Percentiles rank a stretch among this genome's conserved stretches.
Conservation (phyloP, 2,329 filamentous ascomycete genomes). For the Aspergillus pseudonomiae region DNA sequence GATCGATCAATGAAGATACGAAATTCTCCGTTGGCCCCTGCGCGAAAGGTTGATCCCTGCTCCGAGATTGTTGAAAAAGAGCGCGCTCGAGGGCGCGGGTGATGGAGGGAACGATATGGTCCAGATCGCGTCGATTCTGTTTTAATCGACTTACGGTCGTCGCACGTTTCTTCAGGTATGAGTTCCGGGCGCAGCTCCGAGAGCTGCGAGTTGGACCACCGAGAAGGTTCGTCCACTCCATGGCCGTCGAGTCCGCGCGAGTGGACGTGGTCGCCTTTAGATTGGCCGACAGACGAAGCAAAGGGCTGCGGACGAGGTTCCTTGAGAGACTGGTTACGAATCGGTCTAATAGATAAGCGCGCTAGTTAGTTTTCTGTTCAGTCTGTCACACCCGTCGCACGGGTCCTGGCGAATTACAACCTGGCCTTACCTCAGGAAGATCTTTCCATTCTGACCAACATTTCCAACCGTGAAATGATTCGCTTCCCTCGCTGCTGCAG, state of each 20-base stretch:
- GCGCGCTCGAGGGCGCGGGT: slow-evolving; percentile 63
- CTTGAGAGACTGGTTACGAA: slow-evolving; percentile 39
- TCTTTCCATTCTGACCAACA: slow-evolving; percentile 79
- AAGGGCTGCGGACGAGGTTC: slow-evolving; percentile 37
- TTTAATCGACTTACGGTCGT: slow-evolving; percentile 28
- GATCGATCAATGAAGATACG: slow-evolving; percentile 80
- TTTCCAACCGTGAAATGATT: slow-evolving; percentile 79
- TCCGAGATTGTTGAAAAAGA: slow-evolving; percentile 80
- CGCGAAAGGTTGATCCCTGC: slow-evolving; percentile 45
- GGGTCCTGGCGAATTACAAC: slow-evolving; percentile 15
- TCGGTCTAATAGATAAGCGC: slow-evolving; percentile 30
- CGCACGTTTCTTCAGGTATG: slow-evolving; percentile 28
- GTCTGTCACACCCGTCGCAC: slow-evolving; percentile 18
- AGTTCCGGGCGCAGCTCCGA: slow-evolving; percentile 39
- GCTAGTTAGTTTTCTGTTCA: slow-evolving; percentile 18
- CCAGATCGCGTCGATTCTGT: slow-evolving; percentile 27
- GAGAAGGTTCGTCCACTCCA: slow-evolving; percentile 33
- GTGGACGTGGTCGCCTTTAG: slow-evolving; percentile 59
- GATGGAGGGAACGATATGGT: slow-evolving; percentile 24
- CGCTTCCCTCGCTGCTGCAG: slow-evolving; percentile 65
- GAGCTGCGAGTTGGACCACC: slow-evolving; percentile 47
- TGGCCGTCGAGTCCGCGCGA: slow-evolving; percentile 33
- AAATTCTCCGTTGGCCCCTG: slow-evolving; percentile 65
- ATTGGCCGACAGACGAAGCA: slow-evolving; percentile 58
- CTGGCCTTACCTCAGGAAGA: slow-evolving; percentile 72